Base-by-base conservation (phyloP, 192 early-diverging fungal genomes). In the Piromyces finnis region DNA sequence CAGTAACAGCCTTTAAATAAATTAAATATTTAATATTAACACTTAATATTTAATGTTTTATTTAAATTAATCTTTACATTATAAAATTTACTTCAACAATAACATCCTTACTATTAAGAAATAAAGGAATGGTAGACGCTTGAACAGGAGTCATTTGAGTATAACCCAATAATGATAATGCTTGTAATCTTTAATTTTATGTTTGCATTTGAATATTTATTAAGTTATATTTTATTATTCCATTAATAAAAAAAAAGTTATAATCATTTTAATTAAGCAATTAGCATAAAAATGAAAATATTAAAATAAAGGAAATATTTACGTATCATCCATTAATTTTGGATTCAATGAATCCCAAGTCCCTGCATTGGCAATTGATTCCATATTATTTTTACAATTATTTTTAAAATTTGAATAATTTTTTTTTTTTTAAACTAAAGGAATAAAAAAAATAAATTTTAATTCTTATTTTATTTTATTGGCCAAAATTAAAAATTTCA, bases 91-190 rank as follows among this genome's bases (percentile, higher is more conserved):
- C 91, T 83, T 97, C 95, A 18, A 97, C 96, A 9, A 99, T 93
- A 0, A 99, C 96, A 86, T 99, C 97, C 84, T 96, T 95, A 83
- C 94, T 91, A 81, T 93, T 90, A 85, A 95, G 85, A 82, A 98
- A 96, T 28, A 94, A 89, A 13, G 97, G 97, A 51, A 98, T 97
- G 0, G 95, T 92, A 6, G 92, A 87, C 0, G 94, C 90, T 86
- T 99, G 97, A 27, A 97, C 96, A 6, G 96, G 96, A 5, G 96
- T 99, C 95, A 96, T 97, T 59, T 90, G 85, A 12, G 88, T 83
- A 83, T 95, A 99, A 6, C 93, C 94, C 78, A 95, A 86, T 30
- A 86, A 85, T 12, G 79, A 79, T 5, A 95, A 83, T 2, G 88
- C 87, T 15, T 91, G 88, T 12, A 92, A 85, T 30, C 88, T 89